Evolutionary conservation across 106 monocot species (phyloP), one percentile per base, ranked within the genome.

Genomic region (Dendrobium officinale): DNA sequence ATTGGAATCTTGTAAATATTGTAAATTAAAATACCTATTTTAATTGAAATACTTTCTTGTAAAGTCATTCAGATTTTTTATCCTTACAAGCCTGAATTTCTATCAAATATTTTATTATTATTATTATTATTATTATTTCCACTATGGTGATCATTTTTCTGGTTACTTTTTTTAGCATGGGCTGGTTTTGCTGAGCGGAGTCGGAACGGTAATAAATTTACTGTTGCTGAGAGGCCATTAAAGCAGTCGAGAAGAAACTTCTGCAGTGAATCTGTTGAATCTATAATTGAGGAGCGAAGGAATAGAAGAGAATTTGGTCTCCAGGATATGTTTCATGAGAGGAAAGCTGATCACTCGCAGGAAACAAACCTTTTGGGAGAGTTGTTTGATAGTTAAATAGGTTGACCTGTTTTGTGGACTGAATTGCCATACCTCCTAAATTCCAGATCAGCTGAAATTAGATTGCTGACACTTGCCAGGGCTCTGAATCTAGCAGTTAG

Each of bases 161-260:
- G 29, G 75, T 44, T 27, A 42, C 1, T 22, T 73, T 73, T 78
- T 49, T 51, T 16, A 89, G 98, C 86, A 44, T 96, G 96, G 96
- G 96, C 96, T 56, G 92, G 90, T 37, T 96, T 96, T 88, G 80
- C 88, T 48, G 96, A 94, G 85, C 86, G 94, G 84, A 48, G 79
- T 16, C 85, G 92, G 44, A 89, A 90, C 24, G 93, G 92, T 10
- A 90, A 86, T 82, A 96, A 96, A 77, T 96, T 94, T 43, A 29
- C 78, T 42, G 84, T 94, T 11, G 96, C 92, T 18, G 84, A 94
- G 47, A 94, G 80, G 73, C 87, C 96, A 4, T 13, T 78, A 48
- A 91, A 87, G 59, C 93, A 90, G 66, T 81, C 13, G 24, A 89
- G 82, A 43, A 90, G 92, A 66, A 93, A 92, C 51, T 89, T 80